These are phyloP conservation scores for Tetracentron sinense DNA, from an alignment of 164 flowering plant genomes.

Conservation along the genomic window DNA sequence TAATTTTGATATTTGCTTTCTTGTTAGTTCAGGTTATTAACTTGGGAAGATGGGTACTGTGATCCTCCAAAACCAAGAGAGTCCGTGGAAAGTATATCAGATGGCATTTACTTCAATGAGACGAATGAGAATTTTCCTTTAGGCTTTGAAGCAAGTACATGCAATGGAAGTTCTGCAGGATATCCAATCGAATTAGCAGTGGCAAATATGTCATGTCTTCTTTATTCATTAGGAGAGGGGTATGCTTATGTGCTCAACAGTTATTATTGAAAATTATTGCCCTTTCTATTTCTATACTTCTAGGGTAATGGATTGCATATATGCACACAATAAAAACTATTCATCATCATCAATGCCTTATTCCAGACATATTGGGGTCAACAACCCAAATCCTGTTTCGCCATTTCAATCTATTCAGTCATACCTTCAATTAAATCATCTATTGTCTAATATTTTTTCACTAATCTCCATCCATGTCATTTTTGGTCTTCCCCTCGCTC, in stretches of 20 bases:
- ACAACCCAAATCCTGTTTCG: too few relatives aligned
- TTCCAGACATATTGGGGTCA: too few relatives aligned
- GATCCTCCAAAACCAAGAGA: constrained; percentile 30
- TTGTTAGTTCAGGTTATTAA: constrained; percentile 48
- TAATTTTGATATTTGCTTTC: not conserved
- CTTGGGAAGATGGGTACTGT: constrained; percentile 76
- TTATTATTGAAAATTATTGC: not conserved
- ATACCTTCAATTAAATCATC: too few relatives aligned
- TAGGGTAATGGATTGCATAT: not conserved
- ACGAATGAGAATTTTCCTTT: constrained; percentile 14
- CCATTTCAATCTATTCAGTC: too few relatives aligned
- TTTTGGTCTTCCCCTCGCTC: too few relatives aligned
- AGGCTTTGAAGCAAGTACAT: constrained; percentile 13
- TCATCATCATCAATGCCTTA: too few relatives aligned
- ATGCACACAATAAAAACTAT: not conserved
- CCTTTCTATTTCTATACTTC: not conserved
- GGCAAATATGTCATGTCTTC: constrained; percentile 53
- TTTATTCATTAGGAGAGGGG: constrained; percentile 71
- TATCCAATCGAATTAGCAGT: constrained; percentile 42
- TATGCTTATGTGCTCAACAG: constrained; percentile 27
- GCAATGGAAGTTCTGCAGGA: constrained; percentile 22
- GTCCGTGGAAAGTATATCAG: constrained; percentile 14
- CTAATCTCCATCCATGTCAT: too few relatives aligned
- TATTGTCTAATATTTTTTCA: too few relatives aligned
- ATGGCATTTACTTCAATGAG: constrained; percentile 16